Evolutionary conservation across 768 basidiomycete species (phyloP).

Genomic region (Nevesoporus exiguus): DNA sequence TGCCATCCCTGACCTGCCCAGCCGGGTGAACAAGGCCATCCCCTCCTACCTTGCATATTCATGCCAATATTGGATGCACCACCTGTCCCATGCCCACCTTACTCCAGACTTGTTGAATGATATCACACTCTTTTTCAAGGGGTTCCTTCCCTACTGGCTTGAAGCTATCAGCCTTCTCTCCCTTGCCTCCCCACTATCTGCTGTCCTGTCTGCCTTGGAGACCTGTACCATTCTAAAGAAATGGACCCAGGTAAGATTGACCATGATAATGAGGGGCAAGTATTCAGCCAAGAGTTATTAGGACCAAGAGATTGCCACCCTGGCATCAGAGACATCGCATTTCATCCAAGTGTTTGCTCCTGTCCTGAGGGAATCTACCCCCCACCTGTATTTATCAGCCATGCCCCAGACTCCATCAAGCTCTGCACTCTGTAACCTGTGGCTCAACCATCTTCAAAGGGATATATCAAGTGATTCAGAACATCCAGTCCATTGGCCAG

Average conservation of each 20-base stretch:
- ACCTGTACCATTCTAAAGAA: background rate
- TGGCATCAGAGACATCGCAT: background rate
- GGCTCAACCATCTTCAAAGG: background rate
- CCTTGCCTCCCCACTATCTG: background rate
- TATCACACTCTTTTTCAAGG: background rate
- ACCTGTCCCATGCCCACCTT: background rate
- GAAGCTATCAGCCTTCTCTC: too few species aligned
- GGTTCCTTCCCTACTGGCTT: background rate
- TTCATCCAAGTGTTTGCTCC: too few species aligned
- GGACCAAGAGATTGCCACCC: background rate
- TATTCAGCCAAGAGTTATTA: background rate
- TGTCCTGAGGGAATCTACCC: too few species aligned
- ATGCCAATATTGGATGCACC: background rate
- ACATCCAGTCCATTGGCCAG: background rate
- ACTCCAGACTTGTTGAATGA: background rate
- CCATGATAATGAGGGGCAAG: too few species aligned
- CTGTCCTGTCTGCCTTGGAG: background rate
- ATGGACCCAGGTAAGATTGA: background rate
- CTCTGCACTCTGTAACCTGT: background rate
- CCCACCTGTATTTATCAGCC: too few species aligned
- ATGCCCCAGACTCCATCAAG: too few species aligned
- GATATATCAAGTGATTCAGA: background rate
- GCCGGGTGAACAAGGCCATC: background rate
- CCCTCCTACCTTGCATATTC: background rate
- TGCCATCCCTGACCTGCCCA: too few species aligned